Base-by-base conservation (phyloP, 306 rosid genomes). In the Oemleria cerasiformis region DNA sequence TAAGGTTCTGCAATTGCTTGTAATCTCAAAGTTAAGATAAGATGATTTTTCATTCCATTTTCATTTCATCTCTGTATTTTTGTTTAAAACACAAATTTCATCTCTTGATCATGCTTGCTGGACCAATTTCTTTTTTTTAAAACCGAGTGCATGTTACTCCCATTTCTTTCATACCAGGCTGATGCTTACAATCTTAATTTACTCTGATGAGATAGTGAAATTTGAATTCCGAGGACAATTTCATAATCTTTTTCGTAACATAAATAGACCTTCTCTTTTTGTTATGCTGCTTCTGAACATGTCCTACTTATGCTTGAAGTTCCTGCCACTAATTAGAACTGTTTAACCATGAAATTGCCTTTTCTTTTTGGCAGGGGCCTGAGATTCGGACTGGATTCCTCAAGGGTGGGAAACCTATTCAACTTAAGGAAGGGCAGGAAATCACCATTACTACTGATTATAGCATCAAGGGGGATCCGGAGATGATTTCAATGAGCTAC, bases 381-480 rank as follows among this genome's bases (percentile, higher is more conserved):
- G 98, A 92, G 88, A 92, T 92, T 81, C 90, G 98, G 44, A 92
- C 98, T 68, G 98, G 98, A 73, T 90, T 90, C 75, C 81, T 92
- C 41, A 73, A 85, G 74, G 92, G 88, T 90, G 92, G 88, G 54
- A 92, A 90, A 68, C 87, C 97, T 64, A 80, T 92, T 83, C 96
- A 90, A 71, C 92, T 92, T 53, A 92, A 88, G 77, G 97, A 92
- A 86, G 96, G 97, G 23, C 96, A 88, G 78, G 98, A 92, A 76
- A 86, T 92, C 65, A 85, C 87, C 77, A 88, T 92, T 49, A 82
- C 86, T 73, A 90, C 96, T 34, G 93, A 92, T 80, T 92, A 92
- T 74, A 73, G 53, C 77, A 84, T 92, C 76, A 84, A 92, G 77
- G 98, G 98, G 68, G 86, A 90, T 72, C 79, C 11, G 9, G 74